Evolutionary conservation across 345 rosid genomes (phyloP).

Genomic region (Combretum micranthum): DNA sequence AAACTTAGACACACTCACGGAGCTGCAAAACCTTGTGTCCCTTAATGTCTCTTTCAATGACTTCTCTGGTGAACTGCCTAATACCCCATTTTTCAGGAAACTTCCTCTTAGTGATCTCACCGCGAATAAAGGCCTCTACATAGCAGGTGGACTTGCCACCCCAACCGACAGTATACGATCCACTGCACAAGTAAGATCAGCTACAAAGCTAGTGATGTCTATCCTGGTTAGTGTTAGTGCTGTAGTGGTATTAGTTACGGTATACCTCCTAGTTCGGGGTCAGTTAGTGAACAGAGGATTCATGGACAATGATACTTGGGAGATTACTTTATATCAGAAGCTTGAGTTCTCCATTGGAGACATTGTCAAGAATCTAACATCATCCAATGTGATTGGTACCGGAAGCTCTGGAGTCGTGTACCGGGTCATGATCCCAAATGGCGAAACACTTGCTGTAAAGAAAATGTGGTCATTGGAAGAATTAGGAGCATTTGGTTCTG

Average conservation of each 20-base stretch:
- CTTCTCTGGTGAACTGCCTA: constrained; percentile 78
- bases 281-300: constrained; percentile 23
- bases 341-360: constrained; percentile 75
- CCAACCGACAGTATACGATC: constrained; percentile 30
- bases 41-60: constrained; percentile 90
- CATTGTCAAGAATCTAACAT: constrained; percentile 48
- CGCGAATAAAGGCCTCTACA: constrained; percentile 59
- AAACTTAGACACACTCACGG: constrained; percentile 48
- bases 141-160: constrained; percentile 28
- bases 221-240: constrained; percentile 62
- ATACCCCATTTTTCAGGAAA: constrained; percentile 66
- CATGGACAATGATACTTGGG: constrained; percentile 51
- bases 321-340: constrained; percentile 76
- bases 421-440: constrained; percentile 58
- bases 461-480: constrained; percentile 93
- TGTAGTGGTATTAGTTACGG: constrained; percentile 47
- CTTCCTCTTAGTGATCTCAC: constrained; percentile 74
- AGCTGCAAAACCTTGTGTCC: constrained; percentile 75
- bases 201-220: constrained; percentile 47
- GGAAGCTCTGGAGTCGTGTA: constrained; percentile 98
- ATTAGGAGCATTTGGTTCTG: constrained; percentile 72
- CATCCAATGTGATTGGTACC: constrained; percentile 83
- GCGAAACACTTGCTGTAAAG: constrained; percentile 78
- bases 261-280: constrained; percentile 48
- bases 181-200: constrained; percentile 31